Conservation (phyloP, 106 monocot species). For the Platanthera guangdongensis region DNA sequence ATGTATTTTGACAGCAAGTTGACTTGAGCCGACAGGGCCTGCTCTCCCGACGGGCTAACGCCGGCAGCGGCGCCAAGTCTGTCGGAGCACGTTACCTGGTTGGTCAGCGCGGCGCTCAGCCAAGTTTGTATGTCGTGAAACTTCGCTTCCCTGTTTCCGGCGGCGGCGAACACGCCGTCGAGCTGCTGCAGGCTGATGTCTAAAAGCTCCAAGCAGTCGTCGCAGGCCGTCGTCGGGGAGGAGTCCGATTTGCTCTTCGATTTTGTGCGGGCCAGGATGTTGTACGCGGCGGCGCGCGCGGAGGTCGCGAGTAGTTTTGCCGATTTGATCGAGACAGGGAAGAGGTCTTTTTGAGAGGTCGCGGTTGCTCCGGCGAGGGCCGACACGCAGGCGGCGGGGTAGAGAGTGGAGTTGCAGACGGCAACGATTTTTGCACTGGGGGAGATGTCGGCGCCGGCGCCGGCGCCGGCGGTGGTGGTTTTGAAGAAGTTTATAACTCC, state of each 20-base stretch:
- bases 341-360: slow-evolving; percentile 15
- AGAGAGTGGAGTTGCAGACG: slow-evolving; percentile 31
- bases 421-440: neutral
- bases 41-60: neutral
- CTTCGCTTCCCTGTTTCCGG: slow-evolving; percentile 16
- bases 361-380: slow-evolving; percentile 7
- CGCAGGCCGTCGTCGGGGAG: slow-evolving; percentile 19
- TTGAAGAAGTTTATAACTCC: neutral
- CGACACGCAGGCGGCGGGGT: slow-evolving; percentile 30
- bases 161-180: slow-evolving; percentile 30
- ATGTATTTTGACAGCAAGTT: slow-evolving; percentile 26
- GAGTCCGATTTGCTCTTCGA: neutral
- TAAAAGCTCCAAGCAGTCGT: slow-evolving; percentile 66
- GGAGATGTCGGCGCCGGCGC: slow-evolving; percentile 7
- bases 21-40: slow-evolving; percentile 11
- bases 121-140: slow-evolving; percentile 35
- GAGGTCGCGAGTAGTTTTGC: slow-evolving; percentile 28
- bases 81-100: slow-evolving; percentile 56
- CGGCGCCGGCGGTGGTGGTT: slow-evolving; percentile 1
- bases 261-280: slow-evolving; percentile 12
- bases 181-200: slow-evolving; percentile 42
- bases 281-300: slow-evolving; percentile 27
- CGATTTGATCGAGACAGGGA: slow-evolving; percentile 35
- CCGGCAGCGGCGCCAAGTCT: slow-evolving; percentile 14
- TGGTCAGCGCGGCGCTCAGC: slow-evolving; percentile 81